phyloP scores from a whole-genome alignment of 2,329 filamentous ascomycete genomes.

The Aureobasidium sp. region DNA sequence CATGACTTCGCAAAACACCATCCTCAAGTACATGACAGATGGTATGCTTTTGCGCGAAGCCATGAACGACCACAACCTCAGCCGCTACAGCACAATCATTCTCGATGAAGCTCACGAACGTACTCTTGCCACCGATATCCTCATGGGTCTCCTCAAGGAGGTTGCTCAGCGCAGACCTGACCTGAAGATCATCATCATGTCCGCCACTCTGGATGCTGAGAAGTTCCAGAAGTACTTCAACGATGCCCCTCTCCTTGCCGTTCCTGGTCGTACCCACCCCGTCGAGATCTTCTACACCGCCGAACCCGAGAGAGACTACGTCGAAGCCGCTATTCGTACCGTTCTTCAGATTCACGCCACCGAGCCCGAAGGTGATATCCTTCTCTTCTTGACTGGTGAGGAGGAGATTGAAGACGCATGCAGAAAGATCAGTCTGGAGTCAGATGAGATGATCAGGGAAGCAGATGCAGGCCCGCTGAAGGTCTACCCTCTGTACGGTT shows the following conservation, averaged over 20 bases:
- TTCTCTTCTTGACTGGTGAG: constrained; percentile 93
- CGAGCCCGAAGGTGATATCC: constrained; percentile 84
- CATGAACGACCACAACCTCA: constrained; percentile 89
- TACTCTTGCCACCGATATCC: constrained; percentile 91
- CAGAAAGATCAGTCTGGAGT: constrained; percentile 82
- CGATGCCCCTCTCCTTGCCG: constrained; percentile 83
- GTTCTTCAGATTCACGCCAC: constrained; percentile 94
- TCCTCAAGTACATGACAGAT: constrained; percentile 99
- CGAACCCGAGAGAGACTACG: constrained; percentile 91
- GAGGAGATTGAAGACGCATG: constrained; percentile 98
- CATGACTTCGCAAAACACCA: constrained; percentile 76
- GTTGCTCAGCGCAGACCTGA: constrained; percentile 75
- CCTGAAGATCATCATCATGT: constrained; percentile 98
- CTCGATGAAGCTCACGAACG: constrained; percentile 98
- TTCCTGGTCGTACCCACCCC: constrained; percentile 89
- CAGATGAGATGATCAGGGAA: constrained; percentile 85
- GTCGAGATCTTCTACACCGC: constrained; percentile 99
- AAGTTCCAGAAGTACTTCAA: constrained; percentile 99
- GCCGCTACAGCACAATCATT: constrained; percentile 93
- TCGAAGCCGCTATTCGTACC: constrained; percentile 89
- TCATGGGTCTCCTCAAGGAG: constrained; percentile 94
- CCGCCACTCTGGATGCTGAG: constrained; percentile 90
- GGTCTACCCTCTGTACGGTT: constrained; percentile 91
- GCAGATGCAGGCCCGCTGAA: constrained; percentile 83
- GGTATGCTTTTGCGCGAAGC: constrained; percentile 96